Evolutionary conservation across 768 basidiomycete species (phyloP).

Genomic region (Trametes villosa): DNA sequence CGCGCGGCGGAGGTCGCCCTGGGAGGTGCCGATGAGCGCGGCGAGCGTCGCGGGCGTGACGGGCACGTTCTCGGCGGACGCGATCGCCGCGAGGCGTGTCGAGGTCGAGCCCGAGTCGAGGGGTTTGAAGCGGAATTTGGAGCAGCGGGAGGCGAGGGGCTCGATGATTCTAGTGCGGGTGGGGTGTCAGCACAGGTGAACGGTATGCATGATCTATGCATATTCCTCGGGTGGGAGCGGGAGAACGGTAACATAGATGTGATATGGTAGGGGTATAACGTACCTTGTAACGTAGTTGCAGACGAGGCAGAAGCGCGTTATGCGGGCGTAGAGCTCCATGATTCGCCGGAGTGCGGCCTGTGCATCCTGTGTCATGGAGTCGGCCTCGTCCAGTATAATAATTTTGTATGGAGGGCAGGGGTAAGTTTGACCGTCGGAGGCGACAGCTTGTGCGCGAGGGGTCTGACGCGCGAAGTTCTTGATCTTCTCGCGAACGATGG

Average conservation of each 20-base stretch:
- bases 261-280: conserved; percentile 26
- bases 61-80: conserved; percentile 69
- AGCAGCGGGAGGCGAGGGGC: conserved; percentile 97
- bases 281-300: conserved; percentile 99
- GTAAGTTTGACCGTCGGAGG: conserved; percentile 83
- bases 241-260: no score
- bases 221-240: no score
- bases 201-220: no score
- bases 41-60: conserved; percentile 63
- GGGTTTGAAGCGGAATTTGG: conserved; percentile 97
- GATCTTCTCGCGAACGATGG: conserved; percentile 97
- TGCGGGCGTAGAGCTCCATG: conserved; percentile 98
- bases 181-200: not conserved
- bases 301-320: conserved; percentile 96
- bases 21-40: conserved; percentile 77
- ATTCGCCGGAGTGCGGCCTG: conserved; percentile 96
- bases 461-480: conserved; percentile 97
- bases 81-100: conserved; percentile 78
- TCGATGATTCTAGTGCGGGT: conserved; percentile 84
- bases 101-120: conserved; percentile 80
- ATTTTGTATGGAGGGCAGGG: conserved; percentile 99
- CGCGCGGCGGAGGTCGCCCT: conserved; percentile 92
- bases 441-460: conserved; percentile 70
- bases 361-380: conserved; percentile 99
- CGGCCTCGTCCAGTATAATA: conserved; percentile 97